These are phyloP conservation scores for Articulospora tetracladia DNA, from an alignment of 495 filamentous ascomycete species.

Conservation along the genomic window DNA sequence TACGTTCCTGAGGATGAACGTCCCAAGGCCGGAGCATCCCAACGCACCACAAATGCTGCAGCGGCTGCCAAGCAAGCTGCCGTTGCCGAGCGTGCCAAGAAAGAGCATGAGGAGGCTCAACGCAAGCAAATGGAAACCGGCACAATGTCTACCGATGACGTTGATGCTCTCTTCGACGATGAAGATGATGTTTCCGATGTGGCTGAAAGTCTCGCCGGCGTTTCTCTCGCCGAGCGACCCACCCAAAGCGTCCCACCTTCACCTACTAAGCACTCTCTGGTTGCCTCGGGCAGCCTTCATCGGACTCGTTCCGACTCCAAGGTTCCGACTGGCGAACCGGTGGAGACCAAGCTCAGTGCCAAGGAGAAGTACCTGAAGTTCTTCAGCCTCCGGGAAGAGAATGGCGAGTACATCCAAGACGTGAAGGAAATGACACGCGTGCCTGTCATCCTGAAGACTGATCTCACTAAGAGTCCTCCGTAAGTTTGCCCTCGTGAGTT, in stretches of 20 bases:
- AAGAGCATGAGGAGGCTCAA: constrained; percentile 81
- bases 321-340: constrained; percentile 67
- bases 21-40: constrained; percentile 68
- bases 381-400: constrained; percentile 87
- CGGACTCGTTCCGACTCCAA: constrained; percentile 90
- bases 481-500: constrained; percentile 49
- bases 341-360: constrained; percentile 76
- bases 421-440: constrained; percentile 96
- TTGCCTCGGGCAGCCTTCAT: constrained; percentile 66
- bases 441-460: constrained; percentile 95
- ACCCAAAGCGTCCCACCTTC: constrained; percentile 96
- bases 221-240: constrained; percentile 79
- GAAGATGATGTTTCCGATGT: constrained; percentile 85
- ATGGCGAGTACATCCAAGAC: constrained; percentile 95
- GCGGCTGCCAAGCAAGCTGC: constrained; percentile 76
- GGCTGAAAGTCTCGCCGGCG: constrained; percentile 79
- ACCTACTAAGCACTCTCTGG: constrained; percentile 72
- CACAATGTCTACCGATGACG: constrained; percentile 84
- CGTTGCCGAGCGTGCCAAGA: constrained; percentile 69
- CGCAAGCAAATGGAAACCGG: constrained; percentile 90
- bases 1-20: constrained; percentile 97
- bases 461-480: constrained; percentile 97
- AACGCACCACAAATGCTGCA: constrained; percentile 66
- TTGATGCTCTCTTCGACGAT: constrained; percentile 90
- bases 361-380: constrained; percentile 94